Conservation (phyloP, 2,329 filamentous ascomycete species). For the Fusarium brachygibbosum region DNA sequence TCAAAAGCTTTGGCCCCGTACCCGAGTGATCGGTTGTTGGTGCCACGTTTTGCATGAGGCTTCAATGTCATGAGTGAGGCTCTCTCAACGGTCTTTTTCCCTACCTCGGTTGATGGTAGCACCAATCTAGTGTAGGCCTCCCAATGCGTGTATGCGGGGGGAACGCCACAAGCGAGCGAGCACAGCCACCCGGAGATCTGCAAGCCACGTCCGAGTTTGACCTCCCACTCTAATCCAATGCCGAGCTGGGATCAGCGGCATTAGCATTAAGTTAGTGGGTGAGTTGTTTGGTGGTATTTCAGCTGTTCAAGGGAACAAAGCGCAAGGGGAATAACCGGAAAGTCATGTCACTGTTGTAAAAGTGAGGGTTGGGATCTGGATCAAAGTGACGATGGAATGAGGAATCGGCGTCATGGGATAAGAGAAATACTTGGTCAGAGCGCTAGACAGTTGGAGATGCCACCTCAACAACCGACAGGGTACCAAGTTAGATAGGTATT, state of each 20-base stretch:
- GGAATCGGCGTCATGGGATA: conserved; percentile 9
- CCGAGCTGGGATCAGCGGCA: conserved; percentile 36
- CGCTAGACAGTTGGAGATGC: background rate
- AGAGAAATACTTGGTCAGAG: background rate
- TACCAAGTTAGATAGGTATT: background rate
- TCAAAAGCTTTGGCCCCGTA: conserved; percentile 15
- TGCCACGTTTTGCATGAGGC: conserved; percentile 42
- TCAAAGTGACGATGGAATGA: conserved; percentile 7
- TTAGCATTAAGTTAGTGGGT: conserved; percentile 36
- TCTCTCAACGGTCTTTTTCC: conserved; percentile 31
- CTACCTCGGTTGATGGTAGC: conserved; percentile 20
- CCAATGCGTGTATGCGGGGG: conserved; percentile 17
- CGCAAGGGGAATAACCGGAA: conserved; percentile 2
- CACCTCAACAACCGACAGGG: conserved; percentile 3
- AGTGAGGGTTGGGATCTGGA: background rate
- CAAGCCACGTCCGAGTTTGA: conserved; percentile 32
- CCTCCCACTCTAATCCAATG: conserved; percentile 22
- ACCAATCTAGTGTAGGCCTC: conserved; percentile 40
- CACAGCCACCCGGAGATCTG: conserved; percentile 43
- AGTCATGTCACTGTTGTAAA: conserved; percentile 17
- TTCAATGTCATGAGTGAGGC: conserved; percentile 25
- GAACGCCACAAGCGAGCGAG: conserved; percentile 37
- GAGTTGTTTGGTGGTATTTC: conserved; percentile 36
- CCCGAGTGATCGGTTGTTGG: conserved; percentile 39
- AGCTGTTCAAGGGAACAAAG: conserved; percentile 47